phyloP scores from a whole-genome alignment of 768 basidiomycete genomes.

The Pleurotus eryngii region DNA sequence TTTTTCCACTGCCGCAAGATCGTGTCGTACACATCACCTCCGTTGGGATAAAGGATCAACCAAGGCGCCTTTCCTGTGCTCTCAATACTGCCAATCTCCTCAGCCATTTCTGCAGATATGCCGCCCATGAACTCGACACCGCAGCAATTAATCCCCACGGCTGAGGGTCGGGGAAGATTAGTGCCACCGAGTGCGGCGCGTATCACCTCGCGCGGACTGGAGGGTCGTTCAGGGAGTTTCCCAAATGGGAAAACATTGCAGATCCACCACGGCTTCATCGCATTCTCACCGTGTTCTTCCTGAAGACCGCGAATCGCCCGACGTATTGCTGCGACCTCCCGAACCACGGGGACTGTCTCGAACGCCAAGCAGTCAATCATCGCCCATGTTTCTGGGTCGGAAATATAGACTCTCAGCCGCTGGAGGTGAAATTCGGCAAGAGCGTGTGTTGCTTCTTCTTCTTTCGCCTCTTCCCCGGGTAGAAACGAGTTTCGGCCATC shows the following conservation, averaged over 20 bases:
- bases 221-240: slow-evolving; percentile 37
- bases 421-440: slow-evolving; percentile 62
- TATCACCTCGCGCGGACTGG: slow-evolving; percentile 37
- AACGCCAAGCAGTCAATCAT: slow-evolving; percentile 65
- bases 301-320: slow-evolving; percentile 47
- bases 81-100: slow-evolving; percentile 12
- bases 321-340: slow-evolving; percentile 66
- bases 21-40: slow-evolving; percentile 54
- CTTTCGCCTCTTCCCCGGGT: slow-evolving; percentile 16
- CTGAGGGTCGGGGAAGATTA: slow-evolving; percentile 35
- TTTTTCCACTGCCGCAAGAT: slow-evolving; percentile 40
- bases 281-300: slow-evolving; percentile 13
- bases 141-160: slow-evolving; percentile 77
- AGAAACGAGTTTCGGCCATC: slow-evolving; percentile 39
- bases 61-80: slow-evolving; percentile 32
- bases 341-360: slow-evolving; percentile 69
- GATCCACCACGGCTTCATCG: slow-evolving; percentile 72
- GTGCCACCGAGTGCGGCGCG: slow-evolving; percentile 29
- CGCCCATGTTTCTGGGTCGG: slow-evolving; percentile 48
- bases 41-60: slow-evolving; percentile 74
- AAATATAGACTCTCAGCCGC: slow-evolving; percentile 52
- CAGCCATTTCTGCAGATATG: slow-evolving; percentile 36
- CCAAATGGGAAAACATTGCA: slow-evolving; percentile 59
- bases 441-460: slow-evolving; percentile 43
- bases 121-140: slow-evolving; percentile 37